These are phyloP conservation scores for Echria macrotheca DNA, from an alignment of 495 filamentous ascomycete species.

Conservation along the genomic window DNA sequence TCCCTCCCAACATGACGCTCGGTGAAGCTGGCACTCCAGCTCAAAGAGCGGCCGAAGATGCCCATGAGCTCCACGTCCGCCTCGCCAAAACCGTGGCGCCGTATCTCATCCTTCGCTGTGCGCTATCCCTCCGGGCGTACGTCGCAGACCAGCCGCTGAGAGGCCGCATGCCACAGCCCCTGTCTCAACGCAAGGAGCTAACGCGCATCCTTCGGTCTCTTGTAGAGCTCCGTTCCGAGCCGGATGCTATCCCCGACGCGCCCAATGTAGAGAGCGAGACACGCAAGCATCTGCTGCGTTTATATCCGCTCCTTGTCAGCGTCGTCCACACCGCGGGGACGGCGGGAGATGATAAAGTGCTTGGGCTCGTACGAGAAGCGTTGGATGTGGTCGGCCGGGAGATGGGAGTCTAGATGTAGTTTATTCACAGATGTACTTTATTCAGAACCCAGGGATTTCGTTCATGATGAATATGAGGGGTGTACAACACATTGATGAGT, in stretches of 20 bases:
- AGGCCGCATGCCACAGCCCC: slow-evolving; percentile 87
- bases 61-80: slow-evolving; percentile 38
- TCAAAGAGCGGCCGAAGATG: slow-evolving; percentile 19
- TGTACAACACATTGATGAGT: slow-evolving; percentile 6
- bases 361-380: slow-evolving; percentile 51
- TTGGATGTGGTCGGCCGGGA: slow-evolving; percentile 63
- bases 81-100: slow-evolving; percentile 76
- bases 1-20: slow-evolving; percentile 2
- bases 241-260: slow-evolving; percentile 63
- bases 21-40: neutral
- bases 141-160: slow-evolving; percentile 88
- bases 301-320: slow-evolving; percentile 75
- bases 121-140: slow-evolving; percentile 72
- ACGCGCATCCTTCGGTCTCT: slow-evolving; percentile 62
- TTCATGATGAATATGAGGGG: neutral
- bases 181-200: slow-evolving; percentile 72
- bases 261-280: slow-evolving; percentile 48
- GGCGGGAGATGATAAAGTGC: slow-evolving; percentile 56
- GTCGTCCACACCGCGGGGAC: slow-evolving; percentile 63
- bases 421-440: neutral
- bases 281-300: slow-evolving; percentile 67
- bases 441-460: neutral
- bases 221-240: slow-evolving; percentile 61
- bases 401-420: slow-evolving; percentile 44
- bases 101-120: slow-evolving; percentile 76